These are phyloP conservation scores for Trichosanthes truncata DNA, from an alignment of 306 rosid genomes.

Conservation along the genomic window DNA sequence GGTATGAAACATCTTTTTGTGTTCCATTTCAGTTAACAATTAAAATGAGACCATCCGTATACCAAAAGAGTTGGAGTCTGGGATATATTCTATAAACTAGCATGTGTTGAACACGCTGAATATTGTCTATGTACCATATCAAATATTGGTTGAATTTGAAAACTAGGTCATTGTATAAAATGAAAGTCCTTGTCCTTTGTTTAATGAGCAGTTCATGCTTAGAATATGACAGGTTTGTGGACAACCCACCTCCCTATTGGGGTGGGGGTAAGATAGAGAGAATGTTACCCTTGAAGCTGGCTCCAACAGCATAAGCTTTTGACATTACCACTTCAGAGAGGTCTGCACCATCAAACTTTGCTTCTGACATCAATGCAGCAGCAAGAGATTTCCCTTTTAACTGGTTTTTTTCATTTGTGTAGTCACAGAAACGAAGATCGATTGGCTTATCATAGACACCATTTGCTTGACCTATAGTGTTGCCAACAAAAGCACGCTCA, in stretches of 20 bases:
- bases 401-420: constrained; percentile 64
- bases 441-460: constrained; percentile 91
- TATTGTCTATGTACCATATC: background rate
- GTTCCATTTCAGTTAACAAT: background rate
- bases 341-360: constrained; percentile 97
- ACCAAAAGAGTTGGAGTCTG: background rate
- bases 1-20: background rate
- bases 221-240: background rate
- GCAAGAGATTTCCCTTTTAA: constrained; percentile 84
- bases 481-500: constrained; percentile 80
- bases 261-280: background rate
- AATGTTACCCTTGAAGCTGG: constrained; percentile 72
- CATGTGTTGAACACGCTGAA: background rate
- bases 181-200: background rate
- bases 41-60: background rate
- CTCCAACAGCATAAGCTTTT: constrained; percentile 85
- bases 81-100: background rate
- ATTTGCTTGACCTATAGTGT: constrained; percentile 92
- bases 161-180: background rate
- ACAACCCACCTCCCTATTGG: background rate
- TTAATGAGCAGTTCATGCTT: background rate
- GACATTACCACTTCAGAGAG: constrained; percentile 96
- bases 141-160: background rate
- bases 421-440: constrained; percentile 88
- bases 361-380: constrained; percentile 93